A percentile compares a stretch with the other conserved stretches of the same genome.
Conservation (phyloP, 148 eudicot species). For the Pharnaceum exiguum region DNA sequence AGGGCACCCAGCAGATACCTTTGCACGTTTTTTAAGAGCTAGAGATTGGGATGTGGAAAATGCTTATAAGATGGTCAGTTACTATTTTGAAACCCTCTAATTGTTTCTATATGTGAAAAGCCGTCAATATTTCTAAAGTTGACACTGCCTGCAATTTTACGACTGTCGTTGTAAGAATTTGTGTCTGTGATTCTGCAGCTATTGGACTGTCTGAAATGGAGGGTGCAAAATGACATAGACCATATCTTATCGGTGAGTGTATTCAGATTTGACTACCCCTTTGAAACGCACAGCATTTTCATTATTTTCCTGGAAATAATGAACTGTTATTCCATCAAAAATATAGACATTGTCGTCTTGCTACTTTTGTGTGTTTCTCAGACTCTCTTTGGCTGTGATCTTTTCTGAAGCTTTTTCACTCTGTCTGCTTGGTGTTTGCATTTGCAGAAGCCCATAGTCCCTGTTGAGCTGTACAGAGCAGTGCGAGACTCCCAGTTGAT, state of each 20-base stretch:
- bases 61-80: slow-evolving; percentile 54
- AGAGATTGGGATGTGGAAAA: slow-evolving; percentile 54
- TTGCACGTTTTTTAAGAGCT: slow-evolving; percentile 56
- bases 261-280: background rate
- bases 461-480: slow-evolving; percentile 20
- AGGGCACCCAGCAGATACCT: slow-evolving; percentile 47
- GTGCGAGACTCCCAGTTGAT: slow-evolving; percentile 32
- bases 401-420: background rate
- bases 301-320: too few species aligned
- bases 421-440: background rate
- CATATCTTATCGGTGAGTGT: slow-evolving; percentile 44
- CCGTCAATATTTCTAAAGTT: background rate
- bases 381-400: too few species aligned
- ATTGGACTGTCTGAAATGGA: slow-evolving; percentile 51
- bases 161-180: background rate
- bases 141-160: background rate
- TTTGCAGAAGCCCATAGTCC: slow-evolving; percentile 29
- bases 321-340: too few species aligned
- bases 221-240: slow-evolving; percentile 51
- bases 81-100: too few species aligned
- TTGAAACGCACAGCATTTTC: background rate
- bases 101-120: background rate
- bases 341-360: background rate
- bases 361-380: background rate
- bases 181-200: slow-evolving; percentile 37